Evolutionary conservation across 1,139 yeast genomes (phyloP).

Genomic region (Oligophagozyma castellii): DNA sequence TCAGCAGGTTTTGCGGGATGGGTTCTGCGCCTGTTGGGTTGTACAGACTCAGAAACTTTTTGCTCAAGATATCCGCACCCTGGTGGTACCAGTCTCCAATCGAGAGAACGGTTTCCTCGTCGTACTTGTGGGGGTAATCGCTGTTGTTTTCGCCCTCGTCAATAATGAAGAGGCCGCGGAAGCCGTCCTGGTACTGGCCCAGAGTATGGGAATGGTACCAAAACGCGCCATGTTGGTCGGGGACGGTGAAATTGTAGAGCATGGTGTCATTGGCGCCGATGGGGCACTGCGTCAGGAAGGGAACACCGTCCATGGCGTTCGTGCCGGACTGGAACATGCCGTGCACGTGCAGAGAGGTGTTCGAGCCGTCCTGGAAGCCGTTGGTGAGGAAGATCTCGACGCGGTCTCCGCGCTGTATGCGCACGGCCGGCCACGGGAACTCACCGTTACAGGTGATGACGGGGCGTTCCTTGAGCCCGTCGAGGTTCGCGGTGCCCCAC

Average conservation of each 20-base stretch:
- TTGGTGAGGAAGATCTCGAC: constrained; percentile 55
- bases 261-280: constrained; percentile 60
- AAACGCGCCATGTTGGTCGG: constrained; percentile 70
- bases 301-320: constrained; percentile 78
- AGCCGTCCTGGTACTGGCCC: constrained; percentile 84
- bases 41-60: constrained; percentile 47
- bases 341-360: constrained; percentile 81
- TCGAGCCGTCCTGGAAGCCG: constrained; percentile 41
- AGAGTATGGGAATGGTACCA: constrained; percentile 93
- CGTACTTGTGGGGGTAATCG: constrained; percentile 43
- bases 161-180: constrained; percentile 69
- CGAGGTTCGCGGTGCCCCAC: constrained; percentile 63
- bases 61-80: constrained; percentile 36
- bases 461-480: constrained; percentile 50
- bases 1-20: constrained; percentile 62
- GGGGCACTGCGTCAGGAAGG: constrained; percentile 78
- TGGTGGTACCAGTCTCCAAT: constrained; percentile 81
- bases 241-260: constrained; percentile 68
- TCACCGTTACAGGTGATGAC: constrained; percentile 71
- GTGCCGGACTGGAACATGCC: constrained; percentile 75
- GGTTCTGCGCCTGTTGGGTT: constrained; percentile 98
- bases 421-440: constrained; percentile 76
- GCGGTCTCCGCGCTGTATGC: constrained; percentile 66
- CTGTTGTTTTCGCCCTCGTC: constrained; percentile 32
- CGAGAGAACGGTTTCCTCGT: constrained; percentile 58